Base-by-base conservation (phyloP, 768 basidiomycete genomes). In the Cubamyces sp. region DNA sequence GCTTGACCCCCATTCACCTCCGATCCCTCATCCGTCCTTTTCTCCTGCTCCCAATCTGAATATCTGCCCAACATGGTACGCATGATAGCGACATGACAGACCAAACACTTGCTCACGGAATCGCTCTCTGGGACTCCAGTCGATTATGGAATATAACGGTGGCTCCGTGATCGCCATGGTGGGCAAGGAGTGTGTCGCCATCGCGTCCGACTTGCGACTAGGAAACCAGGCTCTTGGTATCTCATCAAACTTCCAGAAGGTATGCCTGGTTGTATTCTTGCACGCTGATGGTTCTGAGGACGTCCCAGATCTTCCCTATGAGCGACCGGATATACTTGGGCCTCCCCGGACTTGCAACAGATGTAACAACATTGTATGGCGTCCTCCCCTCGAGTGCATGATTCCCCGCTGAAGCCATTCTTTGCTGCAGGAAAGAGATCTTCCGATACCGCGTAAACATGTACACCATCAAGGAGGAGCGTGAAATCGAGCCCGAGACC, bases 91-190 rank as follows among this genome's bases (percentile, higher is more conserved):
- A 30, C 18, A 42, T 19, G 41, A 19, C 16, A 7, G 16, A 7
- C 1, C 19, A 34, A 23, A 7, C 23, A 21, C 5, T 16, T 42
- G 19, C 49, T 65, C 75, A 39, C 75, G 43, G 8, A 28, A 3
- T 54, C 12, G 2, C 19, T 34, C 51, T 18, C 5, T 11, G 0
- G 1, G 6, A 30, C 28, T 1, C 3, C 64, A 94, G 92, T 94
- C 92, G 72, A 87, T 91, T 69, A 91, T 96, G 91, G 84, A 93
- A 77, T 81, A 88, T 65, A 98, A 97, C 82, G 96, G 96, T 80
- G 97, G 97, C 78, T 97, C 96, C 78, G 93, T 96, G 70, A 84
- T 99, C 77, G 97, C 97, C 81, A 99, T 99, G 97, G 90, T 91
- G 62, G 97, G 97, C 65, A 98, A 98, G 78, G 91, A 94, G 69